Percentiles rank a stretch among this genome's conserved stretches.
Conservation (phyloP, 805 yeast species). For the Komagataella mondaviorum region DNA sequence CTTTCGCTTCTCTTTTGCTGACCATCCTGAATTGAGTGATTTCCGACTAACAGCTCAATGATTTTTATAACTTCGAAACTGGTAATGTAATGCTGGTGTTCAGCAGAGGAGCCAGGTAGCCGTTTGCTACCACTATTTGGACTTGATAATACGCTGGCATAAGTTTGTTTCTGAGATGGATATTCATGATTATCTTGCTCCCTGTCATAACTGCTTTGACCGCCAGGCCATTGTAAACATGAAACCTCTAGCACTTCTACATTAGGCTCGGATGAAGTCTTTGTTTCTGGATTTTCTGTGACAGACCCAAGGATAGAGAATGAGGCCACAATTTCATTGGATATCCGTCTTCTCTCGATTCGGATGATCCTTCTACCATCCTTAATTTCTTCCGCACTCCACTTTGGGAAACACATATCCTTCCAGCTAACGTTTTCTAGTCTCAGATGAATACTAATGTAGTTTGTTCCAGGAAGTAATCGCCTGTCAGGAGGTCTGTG, state of each 20-base stretch:
- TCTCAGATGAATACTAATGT: constrained; percentile 31
- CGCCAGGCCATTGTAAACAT: constrained; percentile 34
- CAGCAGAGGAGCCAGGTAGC: background rate
- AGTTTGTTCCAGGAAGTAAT: constrained; percentile 10
- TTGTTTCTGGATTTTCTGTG: constrained; percentile 26
- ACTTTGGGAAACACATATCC: constrained; percentile 35
- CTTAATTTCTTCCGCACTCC: constrained; percentile 29
- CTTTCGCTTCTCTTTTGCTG: constrained; percentile 45
- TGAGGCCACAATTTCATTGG: constrained; percentile 29
- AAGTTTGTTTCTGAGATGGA: background rate
- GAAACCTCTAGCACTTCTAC: constrained; percentile 45
- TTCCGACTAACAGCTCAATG: constrained; percentile 46
- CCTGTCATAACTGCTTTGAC: constrained; percentile 12
- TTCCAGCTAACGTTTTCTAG: constrained; percentile 28
- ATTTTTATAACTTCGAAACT: constrained; percentile 56
- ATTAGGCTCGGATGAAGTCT: constrained; percentile 22
- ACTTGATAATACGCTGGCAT: background rate
- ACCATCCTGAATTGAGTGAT: constrained; percentile 24
- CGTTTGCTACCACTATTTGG: constrained; percentile 2
- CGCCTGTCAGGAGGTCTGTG: constrained; percentile 36
- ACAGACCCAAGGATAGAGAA: constrained; percentile 42
- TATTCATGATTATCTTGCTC: constrained; percentile 9
- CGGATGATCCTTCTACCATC: constrained; percentile 47
- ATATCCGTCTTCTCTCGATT: constrained; percentile 38
- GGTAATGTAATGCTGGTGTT: constrained; percentile 35